These are phyloP conservation scores for Phoma sp. DNA, from an alignment of 2,329 filamentous ascomycete species.

Conservation along the genomic window DNA sequence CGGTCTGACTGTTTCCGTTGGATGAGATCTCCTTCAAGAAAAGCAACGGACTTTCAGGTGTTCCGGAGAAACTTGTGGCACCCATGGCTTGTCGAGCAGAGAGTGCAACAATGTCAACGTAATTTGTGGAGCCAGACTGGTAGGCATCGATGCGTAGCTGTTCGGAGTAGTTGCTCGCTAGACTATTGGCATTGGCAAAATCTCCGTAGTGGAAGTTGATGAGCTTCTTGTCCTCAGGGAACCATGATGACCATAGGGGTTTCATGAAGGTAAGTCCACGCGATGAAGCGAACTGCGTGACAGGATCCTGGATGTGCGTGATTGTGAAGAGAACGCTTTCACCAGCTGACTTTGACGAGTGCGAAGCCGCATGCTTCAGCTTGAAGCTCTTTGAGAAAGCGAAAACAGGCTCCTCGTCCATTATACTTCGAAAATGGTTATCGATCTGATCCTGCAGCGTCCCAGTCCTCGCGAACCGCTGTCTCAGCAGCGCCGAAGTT, in stretches of 20 bases:
- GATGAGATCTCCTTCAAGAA: constrained; percentile 89
- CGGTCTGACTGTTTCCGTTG: constrained; percentile 84
- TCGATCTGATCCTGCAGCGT: constrained; percentile 73
- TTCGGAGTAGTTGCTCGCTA: constrained; percentile 77
- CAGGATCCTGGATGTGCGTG: constrained; percentile 77
- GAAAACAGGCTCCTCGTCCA: constrained; percentile 82
- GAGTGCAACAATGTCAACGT: constrained; percentile 78
- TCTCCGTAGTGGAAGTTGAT: constrained; percentile 80
- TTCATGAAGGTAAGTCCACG: constrained; percentile 79
- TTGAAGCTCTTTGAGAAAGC: constrained; percentile 65
- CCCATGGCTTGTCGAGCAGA: constrained; percentile 83
- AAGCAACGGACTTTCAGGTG: constrained; percentile 73
- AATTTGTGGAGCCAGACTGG: constrained; percentile 75
- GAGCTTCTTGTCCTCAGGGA: constrained; percentile 67
- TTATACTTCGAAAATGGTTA: constrained; percentile 70
- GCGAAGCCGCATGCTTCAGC: constrained; percentile 26
- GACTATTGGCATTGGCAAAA: constrained; percentile 66
- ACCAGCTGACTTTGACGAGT: constrained; percentile 8
- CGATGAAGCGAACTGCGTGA: constrained; percentile 79
- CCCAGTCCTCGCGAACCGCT: constrained; percentile 73
- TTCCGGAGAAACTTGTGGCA: constrained; percentile 76
- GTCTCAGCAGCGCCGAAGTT: constrained; percentile 69
- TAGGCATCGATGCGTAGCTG: constrained; percentile 76
- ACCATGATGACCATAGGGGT: constrained; percentile 81
- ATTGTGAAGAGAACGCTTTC: constrained; percentile 75